These are phyloP conservation scores for Thermothelomyces thermophilus DNA, from an alignment of 2,329 filamentous ascomycete species.

Conservation along the genomic window DNA sequence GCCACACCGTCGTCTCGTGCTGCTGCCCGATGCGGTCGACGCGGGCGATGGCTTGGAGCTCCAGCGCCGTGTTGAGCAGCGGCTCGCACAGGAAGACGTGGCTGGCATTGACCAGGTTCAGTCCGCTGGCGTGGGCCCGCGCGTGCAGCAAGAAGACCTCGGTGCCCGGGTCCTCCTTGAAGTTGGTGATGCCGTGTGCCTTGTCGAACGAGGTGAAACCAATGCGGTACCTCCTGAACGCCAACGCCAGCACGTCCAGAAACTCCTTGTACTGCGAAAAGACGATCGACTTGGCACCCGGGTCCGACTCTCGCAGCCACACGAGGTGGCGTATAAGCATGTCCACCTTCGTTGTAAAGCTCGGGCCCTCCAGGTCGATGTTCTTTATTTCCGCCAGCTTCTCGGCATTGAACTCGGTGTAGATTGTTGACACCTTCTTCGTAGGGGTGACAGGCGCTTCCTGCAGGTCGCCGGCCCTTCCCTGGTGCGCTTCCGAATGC, in stretches of 20 bases:
- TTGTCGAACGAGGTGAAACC: conserved; percentile 64
- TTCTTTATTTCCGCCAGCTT: conserved; percentile 75
- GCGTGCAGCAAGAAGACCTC: conserved; percentile 89
- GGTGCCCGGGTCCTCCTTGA: conserved; percentile 64
- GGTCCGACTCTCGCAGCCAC: conserved; percentile 78
- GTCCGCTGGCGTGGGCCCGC: conserved; percentile 76
- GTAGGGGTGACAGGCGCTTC: conserved; percentile 12
- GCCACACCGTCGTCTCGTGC: conserved; percentile 85
- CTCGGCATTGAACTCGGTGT: conserved; percentile 65
- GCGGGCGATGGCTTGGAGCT: conserved; percentile 89
- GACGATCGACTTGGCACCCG: conserved; percentile 84
- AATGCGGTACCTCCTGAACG: conserved; percentile 66
- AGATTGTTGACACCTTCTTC: conserved; percentile 51
- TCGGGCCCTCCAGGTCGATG: conserved; percentile 64
- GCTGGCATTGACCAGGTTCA: conserved; percentile 87
- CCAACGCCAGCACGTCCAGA: conserved; percentile 62
- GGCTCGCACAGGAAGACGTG: conserved; percentile 95
- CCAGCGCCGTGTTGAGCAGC: conserved; percentile 84
- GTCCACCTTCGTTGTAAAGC: conserved; percentile 87
- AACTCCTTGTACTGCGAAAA: conserved; percentile 90
- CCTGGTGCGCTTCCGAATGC: conserved; percentile 36
- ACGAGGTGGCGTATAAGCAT: conserved; percentile 73
- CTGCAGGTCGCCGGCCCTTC: conserved; percentile 9
- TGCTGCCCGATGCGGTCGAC: conserved; percentile 92
- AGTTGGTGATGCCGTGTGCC: conserved; percentile 62